phyloP scores from a whole-genome alignment of 106 monocot species.

The Agapanthus africanus region DNA sequence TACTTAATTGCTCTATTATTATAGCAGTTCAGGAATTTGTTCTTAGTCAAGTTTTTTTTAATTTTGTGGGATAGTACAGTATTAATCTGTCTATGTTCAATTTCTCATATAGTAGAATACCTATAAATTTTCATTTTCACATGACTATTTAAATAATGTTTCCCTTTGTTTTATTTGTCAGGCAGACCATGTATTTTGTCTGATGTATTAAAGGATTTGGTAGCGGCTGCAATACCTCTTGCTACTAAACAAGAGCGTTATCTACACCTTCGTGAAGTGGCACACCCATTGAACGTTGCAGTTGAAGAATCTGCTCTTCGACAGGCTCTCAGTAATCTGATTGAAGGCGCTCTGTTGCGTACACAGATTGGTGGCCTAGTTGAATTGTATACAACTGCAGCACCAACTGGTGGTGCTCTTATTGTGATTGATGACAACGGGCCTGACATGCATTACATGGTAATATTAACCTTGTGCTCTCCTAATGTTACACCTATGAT shows the following conservation, averaged over 20 bases:
- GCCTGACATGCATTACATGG: slow-evolving; percentile 97
- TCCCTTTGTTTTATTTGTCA: slow-evolving; percentile 44
- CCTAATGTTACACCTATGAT: no score
- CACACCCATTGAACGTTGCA: slow-evolving; percentile 40
- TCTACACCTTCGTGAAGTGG: slow-evolving; percentile 39
- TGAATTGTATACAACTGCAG: slow-evolving; percentile 51
- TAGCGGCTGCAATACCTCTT: slow-evolving; percentile 56
- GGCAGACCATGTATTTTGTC: slow-evolving; percentile 80
- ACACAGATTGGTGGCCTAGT: slow-evolving; percentile 60
- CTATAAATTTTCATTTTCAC: no score
- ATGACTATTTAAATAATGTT: no score
- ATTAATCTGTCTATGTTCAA: no score
- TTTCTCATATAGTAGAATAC: no score
- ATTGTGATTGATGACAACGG: slow-evolving; percentile 86
- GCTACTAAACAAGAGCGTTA: slow-evolving; percentile 54
- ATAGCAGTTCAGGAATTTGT: no score
- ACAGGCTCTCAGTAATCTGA: slow-evolving; percentile 85
- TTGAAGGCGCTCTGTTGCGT: slow-evolving; percentile 85
- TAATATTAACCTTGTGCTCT: no score
- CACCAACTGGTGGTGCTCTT: slow-evolving; percentile 80
- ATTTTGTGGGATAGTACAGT: no score
- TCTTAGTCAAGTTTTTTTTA: no score
- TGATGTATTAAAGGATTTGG: slow-evolving; percentile 68
- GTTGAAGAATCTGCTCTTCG: slow-evolving; percentile 79
- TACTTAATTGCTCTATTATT: no score